A percentile compares a stretch with the other conserved stretches of the same genome.
Evolutionary conservation across 1,284 basidiomycete genomes (phyloP).

Genomic region (Uromyces viciae-fabae): DNA sequence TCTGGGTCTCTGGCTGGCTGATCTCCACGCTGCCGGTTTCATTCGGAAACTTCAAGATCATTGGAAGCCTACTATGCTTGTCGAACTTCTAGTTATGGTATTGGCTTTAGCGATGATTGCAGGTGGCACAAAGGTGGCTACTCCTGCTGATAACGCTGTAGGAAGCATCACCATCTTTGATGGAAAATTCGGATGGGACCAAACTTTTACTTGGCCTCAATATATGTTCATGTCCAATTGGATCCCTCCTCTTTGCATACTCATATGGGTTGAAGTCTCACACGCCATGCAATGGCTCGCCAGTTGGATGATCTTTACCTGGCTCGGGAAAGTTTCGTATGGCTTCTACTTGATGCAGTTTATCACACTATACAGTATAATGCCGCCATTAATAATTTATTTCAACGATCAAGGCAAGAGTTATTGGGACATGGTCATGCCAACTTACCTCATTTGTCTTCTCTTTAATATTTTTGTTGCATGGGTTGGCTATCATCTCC

Average conservation of each 20-base stretch:
- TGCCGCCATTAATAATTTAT: constrained; percentile 55
- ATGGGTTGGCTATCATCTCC: constrained; percentile 56
- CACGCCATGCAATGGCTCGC: constrained; percentile 57
- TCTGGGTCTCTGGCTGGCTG: constrained; percentile 54
- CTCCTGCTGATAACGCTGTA: constrained; percentile 53
- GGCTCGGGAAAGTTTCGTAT: constrained; percentile 56
- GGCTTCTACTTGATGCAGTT: constrained; percentile 58
- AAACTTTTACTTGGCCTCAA: constrained; percentile 53
- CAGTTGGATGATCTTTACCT: constrained; percentile 55
- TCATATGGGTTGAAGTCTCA: constrained; percentile 56
- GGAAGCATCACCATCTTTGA: constrained; percentile 53
- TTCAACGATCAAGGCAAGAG: constrained; percentile 52
- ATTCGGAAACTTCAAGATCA: constrained; percentile 55
- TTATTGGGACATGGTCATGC: constrained; percentile 56
- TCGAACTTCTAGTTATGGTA: constrained; percentile 54
- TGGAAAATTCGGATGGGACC: constrained; percentile 52
- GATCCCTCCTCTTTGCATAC: constrained; percentile 49
- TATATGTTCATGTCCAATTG: constrained; percentile 55
- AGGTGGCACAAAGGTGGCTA: constrained; percentile 53
- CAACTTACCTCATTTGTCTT: constrained; percentile 55
- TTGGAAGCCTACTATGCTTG: constrained; percentile 54
- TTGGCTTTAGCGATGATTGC: constrained; percentile 53
- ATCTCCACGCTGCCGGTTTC: constrained; percentile 56
- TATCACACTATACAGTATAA: constrained; percentile 56
- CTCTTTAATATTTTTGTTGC: constrained; percentile 55